A percentile compares a stretch with the other conserved stretches of the same genome.
Conservation (phyloP, 176 grass and related monocot genomes). For the Carex littledalei region DNA sequence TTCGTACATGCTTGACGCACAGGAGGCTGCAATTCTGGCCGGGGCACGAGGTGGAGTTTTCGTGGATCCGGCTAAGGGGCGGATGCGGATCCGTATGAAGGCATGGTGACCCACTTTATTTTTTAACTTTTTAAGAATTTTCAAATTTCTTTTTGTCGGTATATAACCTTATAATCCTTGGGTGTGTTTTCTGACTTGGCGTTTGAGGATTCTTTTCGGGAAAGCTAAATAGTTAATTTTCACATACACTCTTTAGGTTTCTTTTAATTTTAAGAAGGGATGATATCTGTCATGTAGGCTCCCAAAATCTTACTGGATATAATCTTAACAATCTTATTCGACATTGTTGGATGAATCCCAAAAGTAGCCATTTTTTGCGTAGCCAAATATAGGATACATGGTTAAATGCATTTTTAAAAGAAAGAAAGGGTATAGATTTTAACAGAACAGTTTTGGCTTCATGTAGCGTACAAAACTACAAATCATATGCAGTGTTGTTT, state of each 20-base stretch:
- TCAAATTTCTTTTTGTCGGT: not conserved
- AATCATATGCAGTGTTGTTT: too few species aligned
- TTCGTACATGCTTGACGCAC: conserved; percentile 64
- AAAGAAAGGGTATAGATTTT: not conserved
- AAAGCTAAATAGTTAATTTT: not conserved
- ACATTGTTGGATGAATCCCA: not conserved
- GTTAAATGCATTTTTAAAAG: not conserved
- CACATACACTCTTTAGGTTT: not conserved
- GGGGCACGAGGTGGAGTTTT: not conserved
- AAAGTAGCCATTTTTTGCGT: not conserved
- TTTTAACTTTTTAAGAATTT: not conserved
- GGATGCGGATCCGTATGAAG: conserved; percentile 42
- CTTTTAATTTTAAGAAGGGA: not conserved
- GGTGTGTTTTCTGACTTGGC: not conserved
- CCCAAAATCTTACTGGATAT: not conserved
- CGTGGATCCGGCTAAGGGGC: conserved; percentile 29
- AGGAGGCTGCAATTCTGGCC: conserved; percentile 43
- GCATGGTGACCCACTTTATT: conserved; percentile 5
- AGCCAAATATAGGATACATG: not conserved
- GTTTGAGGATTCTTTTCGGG: not conserved
- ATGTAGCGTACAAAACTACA: too few species aligned
- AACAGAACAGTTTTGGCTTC: too few species aligned
- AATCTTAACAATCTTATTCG: not conserved
- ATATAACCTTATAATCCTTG: not conserved
- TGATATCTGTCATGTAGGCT: not conserved